These are phyloP conservation scores for Metschnikowia picachoensis DNA, from an alignment of 805 yeast genomes.

Conservation along the genomic window DNA sequence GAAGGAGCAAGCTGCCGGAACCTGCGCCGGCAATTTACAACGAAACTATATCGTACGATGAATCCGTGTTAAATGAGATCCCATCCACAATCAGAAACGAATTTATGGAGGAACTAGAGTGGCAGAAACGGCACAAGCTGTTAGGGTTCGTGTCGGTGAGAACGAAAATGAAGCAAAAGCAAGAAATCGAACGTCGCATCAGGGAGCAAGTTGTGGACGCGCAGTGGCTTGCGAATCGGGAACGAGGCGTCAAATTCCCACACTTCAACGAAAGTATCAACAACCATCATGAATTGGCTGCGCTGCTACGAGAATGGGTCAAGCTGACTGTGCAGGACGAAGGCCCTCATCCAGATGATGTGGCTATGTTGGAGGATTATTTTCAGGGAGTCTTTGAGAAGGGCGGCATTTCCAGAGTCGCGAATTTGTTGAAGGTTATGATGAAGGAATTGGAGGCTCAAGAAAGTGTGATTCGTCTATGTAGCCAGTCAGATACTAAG, in stretches of 20 bases:
- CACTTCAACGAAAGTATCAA: slow-evolving; percentile 1
- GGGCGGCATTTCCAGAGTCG: slow-evolving; percentile 6
- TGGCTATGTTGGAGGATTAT: slow-evolving; percentile 9
- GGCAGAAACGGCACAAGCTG: slow-evolving; percentile 24
- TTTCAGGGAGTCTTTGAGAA: slow-evolving; percentile 1
- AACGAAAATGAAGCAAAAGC: slow-evolving; percentile 21
- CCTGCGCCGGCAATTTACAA: slow-evolving; percentile 18
- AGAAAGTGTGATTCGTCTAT: slow-evolving; percentile 9
- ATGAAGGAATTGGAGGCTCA: slow-evolving; percentile 3
- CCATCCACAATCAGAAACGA: slow-evolving; percentile 37
- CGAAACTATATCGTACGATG: slow-evolving; percentile 31
- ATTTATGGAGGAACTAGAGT: slow-evolving; percentile 33
- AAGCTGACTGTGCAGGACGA: slow-evolving; percentile 9
- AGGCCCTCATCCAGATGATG: slow-evolving; percentile 19
- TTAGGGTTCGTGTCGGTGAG: slow-evolving; percentile 25
- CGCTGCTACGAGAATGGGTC: slow-evolving; percentile 14
- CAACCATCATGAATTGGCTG: slow-evolving; percentile 6
- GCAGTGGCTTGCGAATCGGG: slow-evolving; percentile 13
- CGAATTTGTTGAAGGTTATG: slow-evolving; percentile 7
- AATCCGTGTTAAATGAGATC: slow-evolving; percentile 33
- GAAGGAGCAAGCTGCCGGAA: slow-evolving; percentile 2
- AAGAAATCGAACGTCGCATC: slow-evolving; percentile 2
- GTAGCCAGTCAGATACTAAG: background rate
- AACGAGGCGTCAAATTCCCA: background rate
- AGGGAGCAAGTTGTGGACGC: slow-evolving; percentile 7